Conservation (phyloP, 805 yeast species). For the Monosporozyma solicola region DNA sequence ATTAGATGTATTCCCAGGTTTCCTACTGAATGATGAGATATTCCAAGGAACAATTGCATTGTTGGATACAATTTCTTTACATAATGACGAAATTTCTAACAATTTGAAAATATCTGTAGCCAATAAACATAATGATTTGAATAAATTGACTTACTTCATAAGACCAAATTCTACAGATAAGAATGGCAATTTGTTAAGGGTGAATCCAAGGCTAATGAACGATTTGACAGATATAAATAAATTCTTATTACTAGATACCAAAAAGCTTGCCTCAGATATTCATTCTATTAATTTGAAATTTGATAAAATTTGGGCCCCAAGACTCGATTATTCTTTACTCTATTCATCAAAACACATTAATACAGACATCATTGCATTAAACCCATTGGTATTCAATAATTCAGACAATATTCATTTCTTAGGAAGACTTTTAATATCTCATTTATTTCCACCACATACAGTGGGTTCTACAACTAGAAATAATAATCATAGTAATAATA, state of each 20-base stretch:
- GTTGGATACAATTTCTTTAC: constrained; percentile 38
- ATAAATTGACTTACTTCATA: constrained; percentile 8
- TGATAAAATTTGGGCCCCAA: constrained; percentile 67
- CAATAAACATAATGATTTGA: constrained; percentile 40
- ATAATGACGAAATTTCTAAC: constrained; percentile 43
- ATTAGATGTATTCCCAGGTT: constrained; percentile 54
- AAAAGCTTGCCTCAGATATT: constrained; percentile 52
- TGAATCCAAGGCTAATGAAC: constrained; percentile 1
- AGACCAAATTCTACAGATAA: constrained; percentile 2
- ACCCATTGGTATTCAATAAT: constrained; percentile 73
- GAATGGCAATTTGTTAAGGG: background rate
- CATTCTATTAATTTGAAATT: constrained; percentile 59
- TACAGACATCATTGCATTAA: constrained; percentile 34
- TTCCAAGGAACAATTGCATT: constrained; percentile 50
- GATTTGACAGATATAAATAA: constrained; percentile 31
- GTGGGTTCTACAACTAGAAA: background rate
- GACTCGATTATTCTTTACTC: constrained; percentile 65
- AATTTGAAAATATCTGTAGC: constrained; percentile 45
- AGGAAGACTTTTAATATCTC: constrained; percentile 60
- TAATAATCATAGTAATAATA: too few relatives aligned
- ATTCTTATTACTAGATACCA: constrained; percentile 48
- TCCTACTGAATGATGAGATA: constrained; percentile 54
- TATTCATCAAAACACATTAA: constrained; percentile 37
- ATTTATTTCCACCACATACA: constrained; percentile 40
- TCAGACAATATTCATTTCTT: constrained; percentile 63